A percentile compares a stretch with the other conserved stretches of the same genome.
phyloP scores from a whole-genome alignment of 305 asterid genomes.

The Ruellia speciosa region DNA sequence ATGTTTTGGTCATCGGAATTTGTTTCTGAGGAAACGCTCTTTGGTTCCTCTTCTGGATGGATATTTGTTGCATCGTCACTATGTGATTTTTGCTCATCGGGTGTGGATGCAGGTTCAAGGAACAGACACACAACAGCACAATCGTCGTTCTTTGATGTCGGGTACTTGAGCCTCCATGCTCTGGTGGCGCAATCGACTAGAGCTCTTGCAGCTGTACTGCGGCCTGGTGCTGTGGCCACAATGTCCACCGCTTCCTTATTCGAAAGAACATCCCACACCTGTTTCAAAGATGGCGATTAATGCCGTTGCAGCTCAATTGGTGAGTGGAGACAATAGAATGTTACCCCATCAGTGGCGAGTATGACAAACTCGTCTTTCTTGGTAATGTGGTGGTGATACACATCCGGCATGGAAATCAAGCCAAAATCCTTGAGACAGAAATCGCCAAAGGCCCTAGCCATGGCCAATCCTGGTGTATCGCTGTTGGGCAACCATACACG shows the following conservation, averaged over 20 bases:
- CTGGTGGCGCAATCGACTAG: conserved; percentile 89
- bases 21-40: conserved; percentile 12
- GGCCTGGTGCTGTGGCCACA: conserved; percentile 82
- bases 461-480: conserved; percentile 95
- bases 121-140: conserved; percentile 52
- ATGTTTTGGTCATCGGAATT: conserved; percentile 11
- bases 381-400: conserved; percentile 65
- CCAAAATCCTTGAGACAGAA: conserved; percentile 96
- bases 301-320: background rate
- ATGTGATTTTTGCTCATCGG: conserved; percentile 18
- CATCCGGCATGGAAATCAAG: conserved; percentile 84
- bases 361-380: conserved; percentile 72
- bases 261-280: conserved; percentile 98
- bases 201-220: conserved; percentile 74
- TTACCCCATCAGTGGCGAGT: conserved; percentile 97
- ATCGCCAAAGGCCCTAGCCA: conserved; percentile 99
- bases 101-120: conserved; percentile 28
- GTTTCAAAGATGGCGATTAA: conserved; percentile 10
- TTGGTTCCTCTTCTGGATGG: conserved; percentile 26
- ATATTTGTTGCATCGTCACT: conserved; percentile 21
- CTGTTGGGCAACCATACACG: conserved; percentile 98
- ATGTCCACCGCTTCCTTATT: conserved; percentile 90
- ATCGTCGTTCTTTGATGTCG: conserved; percentile 62
- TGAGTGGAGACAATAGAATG: conserved; percentile 15
- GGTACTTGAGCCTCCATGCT: conserved; percentile 96